Evolutionary conservation across 2,329 filamentous ascomycete genomes (phyloP).

Genomic region (Geoglossum cookeanum): DNA sequence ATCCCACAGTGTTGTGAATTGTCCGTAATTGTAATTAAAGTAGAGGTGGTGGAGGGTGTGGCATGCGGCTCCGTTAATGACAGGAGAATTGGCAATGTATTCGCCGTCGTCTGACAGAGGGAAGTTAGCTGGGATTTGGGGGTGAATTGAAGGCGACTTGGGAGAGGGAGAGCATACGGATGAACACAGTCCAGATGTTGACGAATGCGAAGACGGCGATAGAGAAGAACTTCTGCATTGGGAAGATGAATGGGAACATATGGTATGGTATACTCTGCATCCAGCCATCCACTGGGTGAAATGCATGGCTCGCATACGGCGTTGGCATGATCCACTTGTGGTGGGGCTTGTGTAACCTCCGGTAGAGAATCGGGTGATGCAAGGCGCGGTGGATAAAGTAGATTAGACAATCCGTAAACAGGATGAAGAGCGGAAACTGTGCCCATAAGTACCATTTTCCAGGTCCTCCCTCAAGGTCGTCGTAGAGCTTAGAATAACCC

Average conservation of each 20-base stretch:
- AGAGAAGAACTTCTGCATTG: slow-evolving; percentile 78
- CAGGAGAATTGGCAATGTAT: slow-evolving; percentile 74
- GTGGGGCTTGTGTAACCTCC: slow-evolving; percentile 83
- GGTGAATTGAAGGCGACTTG: not conserved
- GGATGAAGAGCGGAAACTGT: slow-evolving; percentile 74
- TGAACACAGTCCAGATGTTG: slow-evolving; percentile 94
- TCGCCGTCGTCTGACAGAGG: slow-evolving; percentile 55
- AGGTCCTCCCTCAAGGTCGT: slow-evolving; percentile 54
- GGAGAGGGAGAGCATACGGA: slow-evolving; percentile 26
- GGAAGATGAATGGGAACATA: slow-evolving; percentile 80
- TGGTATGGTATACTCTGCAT: slow-evolving; percentile 82
- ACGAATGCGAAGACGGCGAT: slow-evolving; percentile 76
- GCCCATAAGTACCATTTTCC: slow-evolving; percentile 58
- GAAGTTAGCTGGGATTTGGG: not conserved
- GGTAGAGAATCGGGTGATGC: slow-evolving; percentile 68
- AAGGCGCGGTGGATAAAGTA: slow-evolving; percentile 82
- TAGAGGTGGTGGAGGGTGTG: slow-evolving; percentile 81
- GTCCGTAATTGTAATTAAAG: slow-evolving; percentile 84
- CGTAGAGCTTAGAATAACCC: slow-evolving; percentile 76
- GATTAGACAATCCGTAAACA: slow-evolving; percentile 78
- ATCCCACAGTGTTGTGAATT: slow-evolving; percentile 88
- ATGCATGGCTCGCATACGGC: slow-evolving; percentile 79
- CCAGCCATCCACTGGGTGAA: slow-evolving; percentile 87
- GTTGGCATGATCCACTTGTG: slow-evolving; percentile 99
- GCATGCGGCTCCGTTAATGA: slow-evolving; percentile 89